Base-by-base conservation (phyloP, 768 basidiomycete genomes). In the Epithele typhae region DNA sequence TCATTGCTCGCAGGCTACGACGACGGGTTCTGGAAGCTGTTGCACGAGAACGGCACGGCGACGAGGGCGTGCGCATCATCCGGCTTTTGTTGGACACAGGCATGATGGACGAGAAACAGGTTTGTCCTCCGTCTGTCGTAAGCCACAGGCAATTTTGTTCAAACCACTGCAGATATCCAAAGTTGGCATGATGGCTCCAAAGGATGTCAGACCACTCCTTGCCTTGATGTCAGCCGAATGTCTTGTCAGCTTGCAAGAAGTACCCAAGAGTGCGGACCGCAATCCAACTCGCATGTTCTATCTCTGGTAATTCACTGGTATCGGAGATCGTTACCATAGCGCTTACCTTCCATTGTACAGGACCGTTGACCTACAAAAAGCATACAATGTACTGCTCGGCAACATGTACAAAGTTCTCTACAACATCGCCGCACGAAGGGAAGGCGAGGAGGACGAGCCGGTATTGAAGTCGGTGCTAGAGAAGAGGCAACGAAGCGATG, bases 81-180 rank as follows among this genome's bases (percentile, higher is more conserved):
- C 77, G 86, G 37, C 68, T 95, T 19, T 66, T 97, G 25, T 61
- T 89, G 44, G 81, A 86, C 47, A 82, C 82, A 4, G 92, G 91
- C 5, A 96, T 96, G 66, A 84, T 93, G 76, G 91, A 93, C 53
- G 95, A 96, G 67, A 92, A 94, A 62, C 90, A 92, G 67, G 94
- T 91, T 44, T 49, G 24, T 25, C 25, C 18, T 15, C 18, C 7
- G 25, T 12, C 34, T n/a, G n/a, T n/a, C n/a, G n/a, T n/a, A n/a
- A n/a, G n/a, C n/a, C n/a, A n/a, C n/a, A n/a, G n/a, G n/a, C n/a
- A n/a, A n/a, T n/a, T n/a, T 15, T 17, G 36, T 18, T 14, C 15
- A 4, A 7, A 40, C 45, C 34, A 8, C 9, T 27, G 12, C 55
- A 98, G 94, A 82, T 99, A 39, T 87, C 91, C 24, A 95, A 95